phyloP scores from a whole-genome alignment of 2,329 filamentous ascomycete genomes.

The Sclerotinia borealis region DNA sequence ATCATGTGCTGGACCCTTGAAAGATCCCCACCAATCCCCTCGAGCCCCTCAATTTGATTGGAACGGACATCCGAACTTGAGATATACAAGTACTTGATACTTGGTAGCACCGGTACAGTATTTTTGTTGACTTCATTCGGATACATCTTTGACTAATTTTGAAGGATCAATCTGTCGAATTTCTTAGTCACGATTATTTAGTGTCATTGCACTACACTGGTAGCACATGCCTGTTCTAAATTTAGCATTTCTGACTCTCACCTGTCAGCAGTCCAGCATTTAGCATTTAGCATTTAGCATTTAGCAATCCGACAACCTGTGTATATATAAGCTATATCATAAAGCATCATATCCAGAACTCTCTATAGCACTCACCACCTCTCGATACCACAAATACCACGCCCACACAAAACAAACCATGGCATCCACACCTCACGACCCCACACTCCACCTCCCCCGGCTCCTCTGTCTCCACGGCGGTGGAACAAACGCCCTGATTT shows the following conservation, averaged over 20 bases:
- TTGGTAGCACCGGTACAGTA: too few species aligned
- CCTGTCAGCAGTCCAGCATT: too few species aligned
- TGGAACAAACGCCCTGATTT: constrained; percentile 65
- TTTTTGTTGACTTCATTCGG: not conserved
- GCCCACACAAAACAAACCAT: not conserved
- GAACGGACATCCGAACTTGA: not conserved
- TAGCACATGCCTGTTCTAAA: not conserved
- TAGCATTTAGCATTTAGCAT: too few species aligned
- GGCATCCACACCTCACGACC: not conserved
- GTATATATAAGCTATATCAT: not conserved
- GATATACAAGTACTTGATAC: too few species aligned
- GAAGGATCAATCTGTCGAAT: not conserved
- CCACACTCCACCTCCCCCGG: constrained; percentile 42
- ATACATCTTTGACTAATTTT: not conserved
- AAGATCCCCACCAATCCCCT: too few species aligned
- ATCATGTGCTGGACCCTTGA: not conserved
- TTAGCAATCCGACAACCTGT: not conserved
- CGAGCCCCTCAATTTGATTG: not conserved
- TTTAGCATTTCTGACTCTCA: not conserved
- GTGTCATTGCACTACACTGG: not conserved
- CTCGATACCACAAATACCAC: not conserved
- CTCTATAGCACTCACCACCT: not conserved
- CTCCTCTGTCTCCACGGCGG: constrained; percentile 79
- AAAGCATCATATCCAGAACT: not conserved
- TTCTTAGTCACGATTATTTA: not conserved